Base-by-base conservation (phyloP, 1,284 basidiomycete genomes). In the Fistulina hepatica region DNA sequence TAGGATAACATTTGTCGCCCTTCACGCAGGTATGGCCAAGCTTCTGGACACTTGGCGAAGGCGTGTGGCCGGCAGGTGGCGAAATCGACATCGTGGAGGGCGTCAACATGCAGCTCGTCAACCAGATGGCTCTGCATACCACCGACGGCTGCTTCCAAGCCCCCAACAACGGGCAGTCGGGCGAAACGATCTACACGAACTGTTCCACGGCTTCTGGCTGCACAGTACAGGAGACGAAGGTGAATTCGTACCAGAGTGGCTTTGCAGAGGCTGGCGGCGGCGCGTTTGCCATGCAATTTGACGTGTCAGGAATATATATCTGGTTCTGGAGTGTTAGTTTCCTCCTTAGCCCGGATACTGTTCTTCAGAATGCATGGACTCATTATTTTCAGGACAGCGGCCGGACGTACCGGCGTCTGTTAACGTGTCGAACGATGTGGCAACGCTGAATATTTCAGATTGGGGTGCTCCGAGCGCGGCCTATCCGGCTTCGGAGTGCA, bases 301-400 rank as follows among this genome's bases (percentile, higher is more conserved):
- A 81, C 26, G 56, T 64, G 2, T 52, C 66, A 5, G 80, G 69
- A 4, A 62, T 80, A 17, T 76, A 66, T 49, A 71, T 84, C 21
- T 89, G 84, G 84, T 88, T 81, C 56, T 81, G 79, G 71, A 69
- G 70, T 38, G 81, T 82, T 48, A 51, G 78, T 63, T 7, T 26
- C 24, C 8, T 5, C 13, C 8, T 16, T 37, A 34, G 40, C 15
- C 10, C 20, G 4, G 10, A n/a, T 31, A 3, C 12, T 35, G 12
- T 20, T 26, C 21, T 30, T 8, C 23, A 25, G n/a, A 24, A 42
- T n/a, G 47, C 37, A 45, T 27, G 36, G 13, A 6, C 12, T 43
- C 34, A 3, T 7, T 28, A 19, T 15, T 31, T 8, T 13, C 13
- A 58, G 22, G 48, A 42, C 21, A 69, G 66, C 50, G 70, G 44